A percentile compares a stretch with the other conserved stretches of the same genome.
phyloP scores from a whole-genome alignment of 768 basidiomycete species.

The Gautieria morchelliformis region DNA sequence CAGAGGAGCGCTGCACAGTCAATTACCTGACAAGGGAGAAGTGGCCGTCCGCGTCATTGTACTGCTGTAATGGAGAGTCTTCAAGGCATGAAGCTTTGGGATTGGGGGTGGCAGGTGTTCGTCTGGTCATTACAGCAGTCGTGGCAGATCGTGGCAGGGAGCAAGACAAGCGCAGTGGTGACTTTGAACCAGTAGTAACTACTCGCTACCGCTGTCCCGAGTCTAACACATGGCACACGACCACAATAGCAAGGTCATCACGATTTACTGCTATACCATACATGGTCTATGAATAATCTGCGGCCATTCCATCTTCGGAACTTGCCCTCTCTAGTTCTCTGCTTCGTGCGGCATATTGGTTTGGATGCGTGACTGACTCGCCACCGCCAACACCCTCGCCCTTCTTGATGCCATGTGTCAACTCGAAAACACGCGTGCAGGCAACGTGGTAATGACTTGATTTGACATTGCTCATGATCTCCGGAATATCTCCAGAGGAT shows the following conservation, averaged over 20 bases:
- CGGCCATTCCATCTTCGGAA: constrained; percentile 36
- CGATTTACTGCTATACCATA: neutral
- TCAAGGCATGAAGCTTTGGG: constrained; percentile 11
- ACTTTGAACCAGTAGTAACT: neutral
- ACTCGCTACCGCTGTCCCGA: neutral
- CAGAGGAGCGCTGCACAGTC: neutral
- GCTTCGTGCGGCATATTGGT: constrained; percentile 74
- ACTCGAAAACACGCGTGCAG: constrained; percentile 93
- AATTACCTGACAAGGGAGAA: constrained; percentile 90
- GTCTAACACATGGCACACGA: neutral
- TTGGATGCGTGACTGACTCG: constrained; percentile 90
- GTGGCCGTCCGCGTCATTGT: constrained; percentile 85
- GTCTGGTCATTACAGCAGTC: constrained; percentile 35
- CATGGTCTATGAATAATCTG: constrained; percentile 17
- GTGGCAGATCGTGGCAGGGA: neutral
- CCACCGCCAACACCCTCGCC: constrained; percentile 82
- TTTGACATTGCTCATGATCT: constrained; percentile 75
- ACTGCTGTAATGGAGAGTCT: constrained; percentile 48
- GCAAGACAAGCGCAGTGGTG: neutral
- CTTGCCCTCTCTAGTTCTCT: constrained; percentile 49
- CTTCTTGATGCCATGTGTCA: constrained; percentile 86
- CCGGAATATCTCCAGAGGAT: constrained; percentile 60
- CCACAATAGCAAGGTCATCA: neutral
- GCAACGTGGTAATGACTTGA: constrained; percentile 85
- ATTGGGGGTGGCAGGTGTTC: constrained; percentile 31